Base-by-base conservation (phyloP, 805 yeast genomes). In the Kuraishia capsulata region DNA sequence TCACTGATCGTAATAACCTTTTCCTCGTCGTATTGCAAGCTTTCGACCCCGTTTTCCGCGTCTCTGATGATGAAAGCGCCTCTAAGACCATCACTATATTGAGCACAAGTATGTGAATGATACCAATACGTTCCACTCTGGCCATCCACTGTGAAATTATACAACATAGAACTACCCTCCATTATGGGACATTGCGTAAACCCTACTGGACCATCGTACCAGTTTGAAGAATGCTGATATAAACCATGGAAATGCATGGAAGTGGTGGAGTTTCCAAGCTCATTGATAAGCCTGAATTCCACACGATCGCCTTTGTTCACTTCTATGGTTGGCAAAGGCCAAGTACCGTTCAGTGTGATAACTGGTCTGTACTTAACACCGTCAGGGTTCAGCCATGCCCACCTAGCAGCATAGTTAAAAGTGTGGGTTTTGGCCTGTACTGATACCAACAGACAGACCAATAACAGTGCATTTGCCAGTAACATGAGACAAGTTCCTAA, bases 61-160 rank as follows among this genome's bases (percentile, higher is more conserved):
- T 72, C 76, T 47, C 79, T 84, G 50, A 92, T 80, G 47, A 92
- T 71, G 46, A 90, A 73, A 17, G 75, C 65, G 52, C 81, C 92
- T 64, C 88, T 73, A 77, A 83, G 72, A 56, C 98, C 98, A 56
- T 92, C 97, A 59, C 92, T 89, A 52, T 88, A 88, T 62, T 89
- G 95, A 49, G 89, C 90, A 18, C 71, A 61, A 26, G 89, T 77
- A 64, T 92, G 98, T 23, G 97, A 86, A 62, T 92, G 98, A 69
- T 90, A 92, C 98, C 98, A 92, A 70, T 69, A 92, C 16, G 95
- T 74, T 52, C 98, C 98, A 41, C 69, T 76, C 62, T 92, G 96
- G 48, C 68, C 68, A 36, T 73, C 74, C 43, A 88, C 86, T 20
- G 96, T 82, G 62, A 92, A 92, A 67, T 90, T 88, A 69, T 92